These are phyloP conservation scores for Eucalyptus erythrocorys DNA, from an alignment of 345 rosid genomes.

Conservation along the genomic window DNA sequence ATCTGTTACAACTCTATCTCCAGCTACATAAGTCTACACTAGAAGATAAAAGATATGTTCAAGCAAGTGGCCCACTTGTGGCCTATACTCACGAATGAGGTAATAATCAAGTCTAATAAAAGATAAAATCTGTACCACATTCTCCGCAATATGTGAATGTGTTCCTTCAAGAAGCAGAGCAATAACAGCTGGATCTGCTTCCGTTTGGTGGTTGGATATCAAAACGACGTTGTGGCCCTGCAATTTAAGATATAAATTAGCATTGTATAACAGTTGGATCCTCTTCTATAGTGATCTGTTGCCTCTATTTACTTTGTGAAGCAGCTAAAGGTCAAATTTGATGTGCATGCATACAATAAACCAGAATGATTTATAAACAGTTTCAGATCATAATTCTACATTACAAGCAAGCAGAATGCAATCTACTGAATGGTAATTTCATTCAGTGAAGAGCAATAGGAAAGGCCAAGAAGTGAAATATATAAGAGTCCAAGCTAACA, in stretches of 20 bases:
- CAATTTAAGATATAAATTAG: constrained; percentile 2
- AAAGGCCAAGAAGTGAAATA: background rate
- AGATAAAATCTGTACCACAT: constrained; percentile 33
- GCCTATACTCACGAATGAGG: background rate
- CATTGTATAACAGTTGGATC: background rate
- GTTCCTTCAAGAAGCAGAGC: constrained; percentile 79
- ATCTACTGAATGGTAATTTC: background rate
- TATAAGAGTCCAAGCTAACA: background rate
- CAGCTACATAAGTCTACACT: constrained; percentile 81
- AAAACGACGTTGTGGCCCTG: constrained; percentile 89
- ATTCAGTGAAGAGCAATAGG: background rate
- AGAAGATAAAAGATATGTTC: background rate
- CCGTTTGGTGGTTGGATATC: constrained; percentile 95
- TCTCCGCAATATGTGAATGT: constrained; percentile 50
- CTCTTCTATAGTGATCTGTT: background rate
- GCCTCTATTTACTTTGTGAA: background rate
- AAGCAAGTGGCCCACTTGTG: background rate
- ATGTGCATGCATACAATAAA: background rate
- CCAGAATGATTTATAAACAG: background rate
- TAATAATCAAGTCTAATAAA: background rate
- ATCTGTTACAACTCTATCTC: constrained; percentile 94
- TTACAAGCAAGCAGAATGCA: background rate
- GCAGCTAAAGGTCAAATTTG: background rate
- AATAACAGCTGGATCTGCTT: constrained; percentile 93
- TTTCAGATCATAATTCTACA: background rate